Conservation (phyloP, 2,329 filamentous ascomycete genomes). For the Plenodomus biglobosus region DNA sequence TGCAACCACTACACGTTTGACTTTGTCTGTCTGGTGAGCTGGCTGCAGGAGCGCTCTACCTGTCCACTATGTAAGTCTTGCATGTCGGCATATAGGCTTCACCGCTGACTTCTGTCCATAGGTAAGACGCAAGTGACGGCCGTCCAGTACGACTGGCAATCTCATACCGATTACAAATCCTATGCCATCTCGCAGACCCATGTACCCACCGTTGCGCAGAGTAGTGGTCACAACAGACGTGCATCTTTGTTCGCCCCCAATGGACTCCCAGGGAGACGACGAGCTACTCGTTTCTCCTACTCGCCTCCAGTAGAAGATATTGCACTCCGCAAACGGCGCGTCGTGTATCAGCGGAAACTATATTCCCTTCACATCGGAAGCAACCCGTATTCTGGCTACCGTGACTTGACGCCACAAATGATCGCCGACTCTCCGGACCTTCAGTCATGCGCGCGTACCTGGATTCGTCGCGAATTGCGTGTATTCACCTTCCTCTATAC, state of each 20-base stretch:
- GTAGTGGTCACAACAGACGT: neutral
- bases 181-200: constrained; percentile 54
- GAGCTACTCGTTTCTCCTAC: constrained; percentile 19
- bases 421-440: constrained; percentile 68
- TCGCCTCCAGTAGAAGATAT: constrained; percentile 39
- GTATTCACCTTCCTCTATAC: constrained; percentile 75
- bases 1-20: constrained; percentile 83
- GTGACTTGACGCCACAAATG: constrained; percentile 67
- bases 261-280: constrained; percentile 19
- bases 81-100: no score
- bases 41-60: constrained; percentile 70
- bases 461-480: constrained; percentile 79
- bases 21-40: constrained; percentile 79
- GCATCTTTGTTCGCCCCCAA: constrained; percentile 18
- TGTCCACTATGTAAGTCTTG: constrained; percentile 78
- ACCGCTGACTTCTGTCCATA: constrained; percentile 19
- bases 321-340: constrained; percentile 62
- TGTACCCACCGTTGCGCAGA: constrained; percentile 4
- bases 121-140: constrained; percentile 57
- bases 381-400: constrained; percentile 75
- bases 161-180: constrained; percentile 58
- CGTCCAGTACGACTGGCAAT: constrained; percentile 66
- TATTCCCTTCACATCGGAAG: constrained; percentile 82
- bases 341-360: constrained; percentile 70
- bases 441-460: constrained; percentile 74